Percentiles rank a stretch among this genome's conserved stretches.
These are phyloP conservation scores for Boletus subparvulus DNA, from an alignment of 768 basidiomycete genomes.

Conservation along the genomic window DNA sequence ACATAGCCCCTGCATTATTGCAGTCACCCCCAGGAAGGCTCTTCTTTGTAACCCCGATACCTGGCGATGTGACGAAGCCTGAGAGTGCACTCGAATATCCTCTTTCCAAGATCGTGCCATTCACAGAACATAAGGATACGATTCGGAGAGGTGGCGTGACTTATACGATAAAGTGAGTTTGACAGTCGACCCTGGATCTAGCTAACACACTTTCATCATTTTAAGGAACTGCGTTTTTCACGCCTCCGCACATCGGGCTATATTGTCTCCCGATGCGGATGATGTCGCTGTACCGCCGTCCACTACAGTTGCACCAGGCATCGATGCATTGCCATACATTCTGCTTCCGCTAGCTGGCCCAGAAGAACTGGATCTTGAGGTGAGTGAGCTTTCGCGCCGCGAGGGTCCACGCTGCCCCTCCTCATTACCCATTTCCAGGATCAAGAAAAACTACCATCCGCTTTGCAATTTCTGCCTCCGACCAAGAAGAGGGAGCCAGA, in stretches of 20 bases:
- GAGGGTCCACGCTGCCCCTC: background rate
- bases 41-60: slow-evolving; percentile 74
- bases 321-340: slow-evolving; percentile 82
- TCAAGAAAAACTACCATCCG: slow-evolving; percentile 80
- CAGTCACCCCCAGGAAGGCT: slow-evolving; percentile 76
- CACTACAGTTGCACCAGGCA: slow-evolving; percentile 60
- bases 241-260: slow-evolving; percentile 61
- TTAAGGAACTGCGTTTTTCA: slow-evolving; percentile 79
- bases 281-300: slow-evolving; percentile 59
- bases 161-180: slow-evolving; percentile 77
- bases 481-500: slow-evolving; percentile 86
- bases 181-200: background rate
- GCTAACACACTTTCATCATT: slow-evolving; percentile 9
- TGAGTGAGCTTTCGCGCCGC: slow-evolving; percentile 44
- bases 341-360: slow-evolving; percentile 91
- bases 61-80: slow-evolving; percentile 46
- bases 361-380: slow-evolving; percentile 93
- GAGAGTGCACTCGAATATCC: slow-evolving; percentile 67
- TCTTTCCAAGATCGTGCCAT: slow-evolving; percentile 75
- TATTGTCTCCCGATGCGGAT: slow-evolving; percentile 65
- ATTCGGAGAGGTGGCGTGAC: slow-evolving; percentile 88
- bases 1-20: background rate
- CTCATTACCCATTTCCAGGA: slow-evolving; percentile 50
- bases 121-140: slow-evolving; percentile 86
- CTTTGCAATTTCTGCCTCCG: slow-evolving; percentile 84